Base-by-base conservation (phyloP, 371 early-diverging fungal genomes). In the Smittium culicis region DNA sequence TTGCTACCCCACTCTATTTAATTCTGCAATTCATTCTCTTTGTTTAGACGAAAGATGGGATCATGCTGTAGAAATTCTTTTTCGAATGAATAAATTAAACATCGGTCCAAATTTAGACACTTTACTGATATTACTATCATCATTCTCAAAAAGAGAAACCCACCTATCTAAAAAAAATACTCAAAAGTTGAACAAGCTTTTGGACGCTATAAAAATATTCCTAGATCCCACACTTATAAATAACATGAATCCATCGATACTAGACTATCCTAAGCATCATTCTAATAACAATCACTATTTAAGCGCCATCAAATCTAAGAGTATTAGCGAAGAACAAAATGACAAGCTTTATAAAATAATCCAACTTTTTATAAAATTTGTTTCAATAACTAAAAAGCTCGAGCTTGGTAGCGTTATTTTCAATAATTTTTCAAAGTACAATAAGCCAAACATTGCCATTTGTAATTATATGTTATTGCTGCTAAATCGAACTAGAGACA, bases 401-500 rank as follows among this genome's bases (percentile, higher is more conserved):
- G 27, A 25, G 14, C 30, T 62, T 31, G 65, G 34, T 35, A 31
- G 45, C 20, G 8, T 45, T 29, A 29, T 64, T 25, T 64, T 64
- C 65, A 64, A 64, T 28, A 64, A 16, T 11, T 64, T 16, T 35
- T 27, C 8, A 29, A 14, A 45, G 14, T 54, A 11, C 17, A 34
- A 17, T 20, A 54, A 34, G 27, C 35, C 35, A n/a, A 45, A 64
- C 30, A 35, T 64, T 16, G 24, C 11, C 30, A 27, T 64, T 29
- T 64, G 65, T 28, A 64, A 64, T 54, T 32, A 34, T 16, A 31
- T 64, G 32, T 54, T 64, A 17, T 14, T 54, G 24, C n/a, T 64
- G n/a, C 34, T 45, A 5, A 64, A 34, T 29, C 32, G 35, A 35
- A 35, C 65, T 16, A 64, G 54, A 5, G 35, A 64, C 20, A 45